Conservation (phyloP, 768 basidiomycete genomes). For the Serendipita vermifera region DNA sequence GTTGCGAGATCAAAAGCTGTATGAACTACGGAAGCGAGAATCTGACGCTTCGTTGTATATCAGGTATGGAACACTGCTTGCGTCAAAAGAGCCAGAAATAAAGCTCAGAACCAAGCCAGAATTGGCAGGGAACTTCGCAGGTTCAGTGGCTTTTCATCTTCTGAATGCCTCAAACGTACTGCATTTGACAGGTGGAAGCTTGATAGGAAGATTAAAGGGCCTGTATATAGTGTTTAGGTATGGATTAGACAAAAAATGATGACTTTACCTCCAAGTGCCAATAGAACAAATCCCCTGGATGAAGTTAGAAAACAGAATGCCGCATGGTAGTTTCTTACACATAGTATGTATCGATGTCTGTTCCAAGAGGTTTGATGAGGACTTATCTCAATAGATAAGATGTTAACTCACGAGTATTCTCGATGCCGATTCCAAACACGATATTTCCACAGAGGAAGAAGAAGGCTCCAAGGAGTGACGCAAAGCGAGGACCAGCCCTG, state of each 20-base stretch:
- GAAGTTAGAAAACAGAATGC: background rate
- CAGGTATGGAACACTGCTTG: conserved; percentile 24
- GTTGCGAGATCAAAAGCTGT: too few relatives aligned
- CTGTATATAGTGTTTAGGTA: background rate
- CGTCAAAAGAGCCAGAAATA: conserved; percentile 29
- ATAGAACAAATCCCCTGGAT: conserved; percentile 22
- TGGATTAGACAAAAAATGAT: background rate
- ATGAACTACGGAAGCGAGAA: background rate
- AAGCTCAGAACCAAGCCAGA: conserved; percentile 27
- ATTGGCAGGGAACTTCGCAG: conserved; percentile 21
- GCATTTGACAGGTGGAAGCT: conserved; percentile 29
- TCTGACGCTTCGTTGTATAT: conserved; percentile 22
- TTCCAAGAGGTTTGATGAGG: too few relatives aligned
- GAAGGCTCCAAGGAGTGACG: conserved; percentile 22
- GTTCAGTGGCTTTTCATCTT: background rate
- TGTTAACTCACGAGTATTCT: conserved; percentile 18
- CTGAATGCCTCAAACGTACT: background rate
- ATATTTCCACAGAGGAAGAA: conserved; percentile 24
- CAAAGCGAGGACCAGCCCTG: conserved; percentile 22
- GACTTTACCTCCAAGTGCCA: conserved; percentile 23
- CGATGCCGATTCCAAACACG: conserved; percentile 20
- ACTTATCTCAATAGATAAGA: too few relatives aligned
- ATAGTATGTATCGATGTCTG: conserved; percentile 9
- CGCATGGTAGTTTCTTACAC: too few relatives aligned
- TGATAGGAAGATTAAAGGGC: conserved; percentile 27